Conservation (phyloP, 1,284 basidiomycete species). For the Cystobasidium sp. region DNA sequence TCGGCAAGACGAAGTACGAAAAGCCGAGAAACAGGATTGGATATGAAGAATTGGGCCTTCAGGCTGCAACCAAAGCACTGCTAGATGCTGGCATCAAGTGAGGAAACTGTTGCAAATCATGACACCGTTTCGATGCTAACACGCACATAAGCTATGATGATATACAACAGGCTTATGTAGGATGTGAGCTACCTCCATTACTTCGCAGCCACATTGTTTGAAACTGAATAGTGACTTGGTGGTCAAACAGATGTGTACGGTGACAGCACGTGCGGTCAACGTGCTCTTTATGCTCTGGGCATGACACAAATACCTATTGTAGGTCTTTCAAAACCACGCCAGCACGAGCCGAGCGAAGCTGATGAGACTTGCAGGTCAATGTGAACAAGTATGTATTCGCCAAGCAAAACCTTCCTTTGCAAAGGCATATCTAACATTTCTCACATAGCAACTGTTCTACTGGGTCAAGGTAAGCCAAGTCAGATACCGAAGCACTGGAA, state of each 20-base stretch:
- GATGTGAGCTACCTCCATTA: conserved; percentile 58
- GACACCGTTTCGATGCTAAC: not conserved
- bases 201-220: not conserved
- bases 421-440: not conserved
- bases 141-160: conserved; percentile 67
- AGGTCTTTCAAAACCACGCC: conserved; percentile 72
- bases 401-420: no score
- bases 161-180: conserved; percentile 76
- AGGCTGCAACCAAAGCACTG: conserved; percentile 80
- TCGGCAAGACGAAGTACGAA: conserved; percentile 78
- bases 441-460: conserved; percentile 68
- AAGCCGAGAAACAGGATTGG: conserved; percentile 68
- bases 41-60: conserved; percentile 61
- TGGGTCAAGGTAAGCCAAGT: conserved; percentile 60
- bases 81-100: conserved; percentile 74
- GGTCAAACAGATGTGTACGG: conserved; percentile 2
- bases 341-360: not conserved
- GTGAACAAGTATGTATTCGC: conserved; percentile 26
- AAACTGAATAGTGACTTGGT: not conserved
- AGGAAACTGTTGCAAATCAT: not conserved
- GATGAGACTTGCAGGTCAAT: conserved; percentile 3
- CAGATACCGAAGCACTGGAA: no score
- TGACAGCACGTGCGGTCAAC: conserved; percentile 79
- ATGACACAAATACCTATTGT: conserved; percentile 82
- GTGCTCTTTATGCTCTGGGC: conserved; percentile 82